Evolutionary conservation across 164 flowering plant genomes (phyloP), one percentile per base, ranked within the genome.

Genomic region (Magnolia officinalis): DNA sequence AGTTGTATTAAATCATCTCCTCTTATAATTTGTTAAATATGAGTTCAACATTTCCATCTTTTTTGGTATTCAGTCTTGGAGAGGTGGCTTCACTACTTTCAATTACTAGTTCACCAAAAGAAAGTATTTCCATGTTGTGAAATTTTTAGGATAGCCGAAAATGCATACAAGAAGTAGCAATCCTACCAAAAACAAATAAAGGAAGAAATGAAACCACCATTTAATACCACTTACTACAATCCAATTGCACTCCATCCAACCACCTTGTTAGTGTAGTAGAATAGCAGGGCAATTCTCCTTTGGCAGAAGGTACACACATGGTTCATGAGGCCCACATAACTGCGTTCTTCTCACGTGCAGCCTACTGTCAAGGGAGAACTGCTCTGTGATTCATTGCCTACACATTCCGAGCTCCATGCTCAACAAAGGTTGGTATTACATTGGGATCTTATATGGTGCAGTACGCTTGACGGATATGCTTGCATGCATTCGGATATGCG

Each of bases 211-310:
- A 37, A 55, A 16, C 61, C 61, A 11, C 16, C 16, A 3, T 16
- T 55, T 55, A 3, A 55, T 55, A 8, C 61, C 18, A 55, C 61
- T 55, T 55, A 55, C 61, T 55, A 55, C 13, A 13, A 55, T 55
- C 18, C 61, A 55, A 55, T 55, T 55, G 61, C 61, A 55, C 16
- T 55, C 19, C 11, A 55, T 55, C 61, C 61, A 55, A 55, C 61
- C 61, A 55, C 18, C 61, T 16, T 68, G 50, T 16, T 19, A 26
- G 71, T 68, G 71, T 6, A 31, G 31, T 29, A 19, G 31, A 68
- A 68, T 68, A 45, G 71, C 71, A 37, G 71, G 71, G 71, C 71
- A 68, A 37, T 68, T 68, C 71, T 68, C 71, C 50, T 68, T 68
- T 68, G 71, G 71, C 71, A 68, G 71, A 31, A 55, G 61, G 61